A percentile compares a stretch with the other conserved stretches of the same genome.
phyloP scores from a whole-genome alignment of 768 basidiomycete genomes.

The Tylopilus plumbeoviolaceoides region DNA sequence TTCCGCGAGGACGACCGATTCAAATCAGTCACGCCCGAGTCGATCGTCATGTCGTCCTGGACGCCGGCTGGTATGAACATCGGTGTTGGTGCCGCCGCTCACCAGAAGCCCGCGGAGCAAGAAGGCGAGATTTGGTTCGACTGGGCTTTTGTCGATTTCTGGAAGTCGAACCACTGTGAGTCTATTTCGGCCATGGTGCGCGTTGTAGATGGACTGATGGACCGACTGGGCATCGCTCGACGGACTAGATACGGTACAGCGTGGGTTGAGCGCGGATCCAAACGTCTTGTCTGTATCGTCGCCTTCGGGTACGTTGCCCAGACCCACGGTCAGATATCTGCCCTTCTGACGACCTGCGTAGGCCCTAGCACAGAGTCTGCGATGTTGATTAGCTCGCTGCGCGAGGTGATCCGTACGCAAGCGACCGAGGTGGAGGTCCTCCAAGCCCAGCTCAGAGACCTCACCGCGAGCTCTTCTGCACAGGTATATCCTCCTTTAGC shows the following conservation, averaged over 20 bases:
- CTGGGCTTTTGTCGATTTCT: slow-evolving; percentile 97
- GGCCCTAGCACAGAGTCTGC: slow-evolving; percentile 73
- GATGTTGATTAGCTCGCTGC: slow-evolving; percentile 78
- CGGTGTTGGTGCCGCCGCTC: background rate
- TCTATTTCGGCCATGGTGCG: slow-evolving; percentile 2
- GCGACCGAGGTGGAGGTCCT: slow-evolving; percentile 73
- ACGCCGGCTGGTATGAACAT: slow-evolving; percentile 1
- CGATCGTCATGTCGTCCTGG: slow-evolving; percentile 61
- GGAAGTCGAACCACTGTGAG: slow-evolving; percentile 97
- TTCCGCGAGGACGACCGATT: slow-evolving; percentile 92
- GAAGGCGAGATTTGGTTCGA: slow-evolving; percentile 96
- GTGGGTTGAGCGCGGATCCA: slow-evolving; percentile 67
- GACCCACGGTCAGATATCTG: background rate
- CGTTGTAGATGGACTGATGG: background rate
- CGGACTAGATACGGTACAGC: slow-evolving; percentile 65
- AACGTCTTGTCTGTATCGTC: slow-evolving; percentile 50
- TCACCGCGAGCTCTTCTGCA: slow-evolving; percentile 31
- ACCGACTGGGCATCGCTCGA: background rate
- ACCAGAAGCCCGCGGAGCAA: slow-evolving; percentile 34
- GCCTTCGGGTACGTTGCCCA: slow-evolving; percentile 44
- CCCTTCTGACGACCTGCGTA: slow-evolving; percentile 17
- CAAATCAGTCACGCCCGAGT: slow-evolving; percentile 84
- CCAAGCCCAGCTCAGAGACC: slow-evolving; percentile 52
- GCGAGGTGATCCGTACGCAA: slow-evolving; percentile 79
- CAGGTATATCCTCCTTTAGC: slow-evolving; percentile 31